Percentiles rank a stretch among this genome's conserved stretches.
Conservation (phyloP, 225 moss, liverwort and hornwort species). For the Ulota crispa region DNA sequence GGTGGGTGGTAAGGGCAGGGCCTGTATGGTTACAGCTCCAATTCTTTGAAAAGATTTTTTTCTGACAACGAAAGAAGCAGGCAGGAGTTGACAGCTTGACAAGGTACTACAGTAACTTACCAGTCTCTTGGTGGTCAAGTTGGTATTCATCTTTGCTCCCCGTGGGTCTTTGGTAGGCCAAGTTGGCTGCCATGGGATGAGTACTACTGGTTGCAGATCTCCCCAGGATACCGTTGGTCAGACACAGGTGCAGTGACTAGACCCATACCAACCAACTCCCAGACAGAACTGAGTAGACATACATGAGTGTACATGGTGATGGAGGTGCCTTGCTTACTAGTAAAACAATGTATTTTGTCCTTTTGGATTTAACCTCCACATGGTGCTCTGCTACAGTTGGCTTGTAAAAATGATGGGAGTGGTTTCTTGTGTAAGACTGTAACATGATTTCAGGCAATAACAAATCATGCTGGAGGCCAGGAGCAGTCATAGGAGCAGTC, state of each 20-base stretch:
- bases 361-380: constrained; percentile 13
- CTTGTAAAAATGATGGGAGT: neutral
- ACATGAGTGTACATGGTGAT: neutral
- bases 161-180: neutral
- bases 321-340: neutral
- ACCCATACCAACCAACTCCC: neutral
- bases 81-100: neutral
- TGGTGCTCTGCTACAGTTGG: neutral
- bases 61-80: constrained; percentile 3
- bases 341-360: neutral
- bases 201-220: constrained; percentile 10
- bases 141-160: neutral
- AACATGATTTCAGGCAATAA: neutral
- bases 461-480: neutral
- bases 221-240: constrained; percentile 9
- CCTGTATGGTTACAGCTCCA: neutral
- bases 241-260: neutral
- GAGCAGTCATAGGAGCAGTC: neutral
- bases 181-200: neutral
- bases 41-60: neutral
- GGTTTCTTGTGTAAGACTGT: neutral
- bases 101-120: neutral
- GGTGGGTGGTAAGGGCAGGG: neutral
- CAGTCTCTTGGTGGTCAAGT: constrained; percentile 2
- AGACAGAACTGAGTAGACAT: constrained; percentile 1